phyloP scores from a whole-genome alignment of 257 asterid genomes.

The Solanum etuberosum region DNA sequence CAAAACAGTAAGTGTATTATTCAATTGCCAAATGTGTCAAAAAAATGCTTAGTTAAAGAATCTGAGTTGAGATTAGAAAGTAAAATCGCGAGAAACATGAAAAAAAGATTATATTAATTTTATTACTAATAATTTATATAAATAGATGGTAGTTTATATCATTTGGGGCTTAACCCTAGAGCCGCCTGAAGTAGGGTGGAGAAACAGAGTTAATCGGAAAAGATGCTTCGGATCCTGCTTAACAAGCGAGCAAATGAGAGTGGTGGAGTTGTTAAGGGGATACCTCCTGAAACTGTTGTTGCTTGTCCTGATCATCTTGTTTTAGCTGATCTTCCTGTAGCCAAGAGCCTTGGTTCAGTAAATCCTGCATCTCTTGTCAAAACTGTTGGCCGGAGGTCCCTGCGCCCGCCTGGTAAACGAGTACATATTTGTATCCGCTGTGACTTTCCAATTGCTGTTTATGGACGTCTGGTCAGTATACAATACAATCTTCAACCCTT shows the following conservation, averaged over 20 bases:
- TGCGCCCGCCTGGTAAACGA: constrained; percentile 88
- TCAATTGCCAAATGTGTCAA: not conserved
- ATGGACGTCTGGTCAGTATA: constrained; percentile 80
- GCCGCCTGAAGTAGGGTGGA: not conserved
- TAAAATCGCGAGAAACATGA: not conserved
- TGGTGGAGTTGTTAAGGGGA: constrained; percentile 52
- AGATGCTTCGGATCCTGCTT: constrained; percentile 91
- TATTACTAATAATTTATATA: not conserved
- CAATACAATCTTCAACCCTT: not conserved
- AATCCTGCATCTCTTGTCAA: constrained; percentile 44
- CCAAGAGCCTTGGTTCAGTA: constrained; percentile 70
- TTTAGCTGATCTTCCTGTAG: constrained; percentile 93
- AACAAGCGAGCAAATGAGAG: constrained; percentile 73
- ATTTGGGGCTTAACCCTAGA: not conserved
- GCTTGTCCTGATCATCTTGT: constrained; percentile 97
- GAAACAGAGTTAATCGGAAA: not conserved
- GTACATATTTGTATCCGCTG: constrained; percentile 88
- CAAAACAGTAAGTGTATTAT: not conserved
- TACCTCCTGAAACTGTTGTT: constrained; percentile 52
- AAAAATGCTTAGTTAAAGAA: not conserved
- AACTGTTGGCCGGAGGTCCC: constrained; percentile 78
- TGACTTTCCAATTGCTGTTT: constrained; percentile 82
- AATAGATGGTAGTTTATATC: not conserved
- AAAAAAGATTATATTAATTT: not conserved
- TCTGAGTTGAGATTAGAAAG: not conserved